Base-by-base conservation (phyloP, 371 early-diverging fungal genomes). In the Rhizopus microsporus region DNA sequence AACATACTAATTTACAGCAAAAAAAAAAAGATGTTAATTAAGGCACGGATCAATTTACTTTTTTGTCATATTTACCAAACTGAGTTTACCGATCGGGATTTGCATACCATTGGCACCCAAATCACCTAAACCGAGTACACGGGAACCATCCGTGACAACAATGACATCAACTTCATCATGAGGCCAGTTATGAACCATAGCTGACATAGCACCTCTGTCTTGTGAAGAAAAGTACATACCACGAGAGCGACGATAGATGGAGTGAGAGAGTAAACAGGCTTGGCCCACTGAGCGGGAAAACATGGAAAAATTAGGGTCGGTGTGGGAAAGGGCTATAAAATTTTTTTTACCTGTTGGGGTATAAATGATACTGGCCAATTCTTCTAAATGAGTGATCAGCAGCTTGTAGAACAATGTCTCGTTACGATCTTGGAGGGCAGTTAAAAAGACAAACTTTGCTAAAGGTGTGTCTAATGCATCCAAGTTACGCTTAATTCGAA, bases 81-180 rank as follows among this genome's bases (percentile, higher is more conserved):
- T 79, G 33, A 79, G 69, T 67, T 87, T 87, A 63, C 88, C 88
- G 59, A 87, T 75, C 40, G 79, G 79, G 47, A 78, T 78, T 50
- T 81, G 83, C 88, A 87, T 87, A 52, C 88, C 88, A 59, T 83
- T 85, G 12, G 82, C 84, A n/a, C 88, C 88, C 52, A 87, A 62
- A 67, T 87, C 86, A 49, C 86, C 86, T 32, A 87, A 67, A 29
- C 88, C 88, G 16, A 87, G 68, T 5, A 87, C 82, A 50, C 88
- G 74, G 8, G 83, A 83, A 34, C 88, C 88, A 63, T 87, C 88
- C 29, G 88, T 86, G 5, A 87, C 85, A 8, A 86, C 87, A 68
- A 86, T 85, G 8, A 85, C 83, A 59, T 83, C 84, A 23, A 84
- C 78, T 49, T 82, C 76, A 48, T 79, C 77, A 50, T 78, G 75